phyloP scores from a whole-genome alignment of 2,329 filamentous ascomycete species.

The Fusarium compactum region DNA sequence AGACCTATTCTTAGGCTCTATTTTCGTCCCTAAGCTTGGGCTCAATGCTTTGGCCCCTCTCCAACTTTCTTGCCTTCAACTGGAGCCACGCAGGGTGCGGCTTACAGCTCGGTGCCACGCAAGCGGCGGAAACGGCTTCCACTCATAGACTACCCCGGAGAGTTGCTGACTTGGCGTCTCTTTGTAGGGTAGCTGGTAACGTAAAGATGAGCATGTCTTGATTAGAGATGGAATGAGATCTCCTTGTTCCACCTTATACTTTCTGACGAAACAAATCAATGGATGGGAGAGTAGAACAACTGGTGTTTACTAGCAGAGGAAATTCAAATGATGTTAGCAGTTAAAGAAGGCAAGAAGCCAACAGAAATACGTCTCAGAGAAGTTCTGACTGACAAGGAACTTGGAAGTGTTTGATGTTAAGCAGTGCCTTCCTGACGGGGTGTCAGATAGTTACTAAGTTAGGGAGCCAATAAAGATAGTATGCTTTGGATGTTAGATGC shows the following conservation, averaged over 20 bases:
- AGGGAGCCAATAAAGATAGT: too few relatives aligned
- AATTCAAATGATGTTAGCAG: background rate
- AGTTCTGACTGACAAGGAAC: background rate
- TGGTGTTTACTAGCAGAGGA: background rate
- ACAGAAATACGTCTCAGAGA: background rate
- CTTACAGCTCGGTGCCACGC: background rate
- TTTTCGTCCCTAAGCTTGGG: background rate
- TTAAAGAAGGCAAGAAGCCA: background rate
- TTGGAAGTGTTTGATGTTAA: background rate
- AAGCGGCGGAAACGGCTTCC: slow-evolving; percentile 4
- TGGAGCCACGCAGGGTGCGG: slow-evolving; percentile 17
- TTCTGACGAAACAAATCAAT: background rate
- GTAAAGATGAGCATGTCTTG: background rate
- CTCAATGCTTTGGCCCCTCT: background rate
- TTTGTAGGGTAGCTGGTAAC: background rate
- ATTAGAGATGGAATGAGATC: background rate
- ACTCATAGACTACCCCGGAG: slow-evolving; percentile 13
- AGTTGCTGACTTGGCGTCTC: slow-evolving; percentile 5
- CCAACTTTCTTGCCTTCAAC: background rate
- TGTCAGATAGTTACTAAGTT: background rate
- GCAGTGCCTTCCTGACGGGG: background rate
- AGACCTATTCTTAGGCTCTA: background rate
- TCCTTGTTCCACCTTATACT: background rate
- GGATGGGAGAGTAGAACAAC: background rate
- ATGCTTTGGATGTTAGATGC: too few relatives aligned